Evolutionary conservation across 768 basidiomycete genomes (phyloP).

Genomic region (Lactarius akahatsu): DNA sequence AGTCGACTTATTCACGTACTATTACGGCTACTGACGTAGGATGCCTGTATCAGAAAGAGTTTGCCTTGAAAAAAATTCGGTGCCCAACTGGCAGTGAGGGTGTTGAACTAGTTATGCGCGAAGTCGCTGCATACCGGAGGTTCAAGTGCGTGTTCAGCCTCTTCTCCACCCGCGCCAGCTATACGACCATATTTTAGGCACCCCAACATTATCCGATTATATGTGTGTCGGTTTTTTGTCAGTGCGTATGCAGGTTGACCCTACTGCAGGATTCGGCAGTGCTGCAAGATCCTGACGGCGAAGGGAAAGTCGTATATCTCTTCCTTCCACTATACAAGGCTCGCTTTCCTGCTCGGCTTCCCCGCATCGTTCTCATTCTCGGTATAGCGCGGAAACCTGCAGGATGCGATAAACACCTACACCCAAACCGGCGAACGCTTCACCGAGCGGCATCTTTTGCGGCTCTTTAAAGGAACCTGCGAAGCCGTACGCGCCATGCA

Average conservation of each 20-base stretch:
- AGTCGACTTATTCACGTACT: neutral
- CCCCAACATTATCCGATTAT: slow-evolving; percentile 93
- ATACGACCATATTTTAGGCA: slow-evolving; percentile 51
- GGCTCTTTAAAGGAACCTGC: slow-evolving; percentile 92
- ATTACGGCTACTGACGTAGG: slow-evolving; percentile 16
- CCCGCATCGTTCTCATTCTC: slow-evolving; percentile 24
- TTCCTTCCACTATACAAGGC: slow-evolving; percentile 94
- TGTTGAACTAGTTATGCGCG: slow-evolving; percentile 86
- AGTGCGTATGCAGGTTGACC: slow-evolving; percentile 23
- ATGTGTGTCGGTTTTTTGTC: slow-evolving; percentile 46
- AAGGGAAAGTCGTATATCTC: slow-evolving; percentile 93
- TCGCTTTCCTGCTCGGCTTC: slow-evolving; percentile 21
- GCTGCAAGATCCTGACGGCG: slow-evolving; percentile 89
- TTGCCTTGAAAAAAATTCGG: slow-evolving; percentile 95
- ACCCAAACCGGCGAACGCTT: slow-evolving; percentile 80
- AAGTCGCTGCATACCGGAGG: slow-evolving; percentile 90
- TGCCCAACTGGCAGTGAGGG: slow-evolving; percentile 87
- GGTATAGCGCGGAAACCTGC: slow-evolving; percentile 81
- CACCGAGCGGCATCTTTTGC: slow-evolving; percentile 84
- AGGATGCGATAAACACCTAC: slow-evolving; percentile 89
- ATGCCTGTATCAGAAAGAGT: slow-evolving; percentile 60
- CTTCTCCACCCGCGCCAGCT: neutral
- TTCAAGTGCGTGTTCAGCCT: slow-evolving; percentile 68
- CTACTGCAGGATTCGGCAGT: slow-evolving; percentile 80
- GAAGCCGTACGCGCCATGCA: slow-evolving; percentile 95